These are phyloP conservation scores for Helichrysum umbraculigerum DNA, from an alignment of 129 eudicot species.

Conservation along the genomic window DNA sequence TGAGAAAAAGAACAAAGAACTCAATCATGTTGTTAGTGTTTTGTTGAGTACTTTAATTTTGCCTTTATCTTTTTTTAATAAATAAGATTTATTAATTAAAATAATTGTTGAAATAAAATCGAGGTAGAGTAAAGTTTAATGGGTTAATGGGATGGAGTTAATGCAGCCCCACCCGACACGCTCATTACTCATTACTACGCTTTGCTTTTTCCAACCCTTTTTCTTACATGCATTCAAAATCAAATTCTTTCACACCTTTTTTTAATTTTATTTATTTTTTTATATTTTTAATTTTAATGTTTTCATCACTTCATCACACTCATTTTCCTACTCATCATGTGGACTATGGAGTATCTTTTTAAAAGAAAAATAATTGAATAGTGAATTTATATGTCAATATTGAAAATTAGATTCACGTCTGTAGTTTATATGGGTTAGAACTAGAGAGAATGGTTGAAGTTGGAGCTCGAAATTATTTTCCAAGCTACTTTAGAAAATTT, in stretches of 20 bases:
- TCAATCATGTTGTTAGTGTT: slow-evolving; percentile 25
- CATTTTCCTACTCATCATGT: neutral
- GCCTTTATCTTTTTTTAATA: neutral
- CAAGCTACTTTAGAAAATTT: too few relatives aligned
- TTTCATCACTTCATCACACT: neutral
- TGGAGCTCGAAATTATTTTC: too few relatives aligned
- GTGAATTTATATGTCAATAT: too few relatives aligned
- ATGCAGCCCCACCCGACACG: slow-evolving; percentile 47
- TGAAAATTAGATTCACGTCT: too few relatives aligned
- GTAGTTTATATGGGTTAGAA: too few relatives aligned
- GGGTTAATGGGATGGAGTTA: slow-evolving; percentile 28
- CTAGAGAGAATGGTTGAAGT: too few relatives aligned
- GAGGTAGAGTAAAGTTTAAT: slow-evolving; percentile 36
- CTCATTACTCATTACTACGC: slow-evolving; percentile 34
- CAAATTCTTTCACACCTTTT: slow-evolving; percentile 4
- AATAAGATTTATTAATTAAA: neutral
- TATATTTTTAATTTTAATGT: neutral
- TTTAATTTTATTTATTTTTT: neutral
- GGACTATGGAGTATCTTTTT: neutral
- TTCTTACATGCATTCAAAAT: slow-evolving; percentile 28
- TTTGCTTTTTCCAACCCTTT: slow-evolving; percentile 31
- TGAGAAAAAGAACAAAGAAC: slow-evolving; percentile 25
- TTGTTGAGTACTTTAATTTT: slow-evolving; percentile 12
- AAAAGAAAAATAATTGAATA: too few relatives aligned
- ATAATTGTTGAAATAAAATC: neutral